A percentile compares a stretch with the other conserved stretches of the same genome.
These are phyloP conservation scores for Stevia rebaudiana DNA, from an alignment of 140 eudicot genomes.

Conservation along the genomic window DNA sequence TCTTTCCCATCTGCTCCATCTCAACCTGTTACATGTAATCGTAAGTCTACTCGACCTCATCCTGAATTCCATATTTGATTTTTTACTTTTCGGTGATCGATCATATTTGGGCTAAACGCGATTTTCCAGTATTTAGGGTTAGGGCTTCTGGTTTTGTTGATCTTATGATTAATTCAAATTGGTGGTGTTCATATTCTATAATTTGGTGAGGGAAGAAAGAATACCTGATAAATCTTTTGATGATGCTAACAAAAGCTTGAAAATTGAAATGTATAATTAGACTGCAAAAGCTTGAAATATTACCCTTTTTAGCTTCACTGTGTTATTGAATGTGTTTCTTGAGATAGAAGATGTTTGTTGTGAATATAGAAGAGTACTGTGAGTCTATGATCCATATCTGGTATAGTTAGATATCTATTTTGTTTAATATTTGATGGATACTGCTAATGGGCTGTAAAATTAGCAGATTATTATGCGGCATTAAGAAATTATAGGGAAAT, in stretches of 20 bases:
- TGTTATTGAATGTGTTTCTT: no score
- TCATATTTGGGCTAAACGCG: neutral
- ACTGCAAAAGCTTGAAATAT: neutral
- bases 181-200: neutral
- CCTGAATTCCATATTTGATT: neutral
- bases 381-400: neutral
- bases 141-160: constrained; percentile 7
- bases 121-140: neutral
- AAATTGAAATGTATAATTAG: neutral
- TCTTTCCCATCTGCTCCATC: constrained; percentile 92
- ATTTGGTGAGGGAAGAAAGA: neutral
- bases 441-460: neutral
- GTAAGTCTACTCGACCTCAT: constrained; percentile 37
- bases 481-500: neutral
- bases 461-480: neutral
- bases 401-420: neutral
- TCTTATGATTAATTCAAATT: neutral
- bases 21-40: constrained; percentile 79
- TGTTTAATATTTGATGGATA: neutral
- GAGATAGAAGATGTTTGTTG: no score
- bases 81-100: neutral
- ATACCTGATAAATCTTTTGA: neutral
- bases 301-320: no score
- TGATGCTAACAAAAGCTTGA: neutral
- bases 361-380: neutral